phyloP scores from a whole-genome alignment of 192 early-diverging fungal genomes.

The Podila epigama region DNA sequence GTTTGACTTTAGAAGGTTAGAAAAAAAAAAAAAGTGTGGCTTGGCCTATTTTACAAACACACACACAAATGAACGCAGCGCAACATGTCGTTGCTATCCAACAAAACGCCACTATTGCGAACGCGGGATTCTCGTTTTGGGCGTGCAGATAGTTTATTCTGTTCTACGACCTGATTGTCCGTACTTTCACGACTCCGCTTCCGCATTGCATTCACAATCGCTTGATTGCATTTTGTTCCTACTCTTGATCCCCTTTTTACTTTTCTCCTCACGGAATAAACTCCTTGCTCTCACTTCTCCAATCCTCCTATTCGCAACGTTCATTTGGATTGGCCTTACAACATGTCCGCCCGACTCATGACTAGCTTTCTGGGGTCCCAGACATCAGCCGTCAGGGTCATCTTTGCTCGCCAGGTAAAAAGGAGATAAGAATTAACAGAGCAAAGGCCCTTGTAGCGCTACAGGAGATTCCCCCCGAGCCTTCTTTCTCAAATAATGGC shows the following conservation, averaged over 20 bases:
- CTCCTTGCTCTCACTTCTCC: background rate
- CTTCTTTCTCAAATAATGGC: no score
- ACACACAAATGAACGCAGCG: background rate
- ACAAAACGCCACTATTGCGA: background rate
- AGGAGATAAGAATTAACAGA: no score
- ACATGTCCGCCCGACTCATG: background rate
- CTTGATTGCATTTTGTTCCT: no score
- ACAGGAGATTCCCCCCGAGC: no score
- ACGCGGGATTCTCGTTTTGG: background rate
- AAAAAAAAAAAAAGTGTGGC: background rate
- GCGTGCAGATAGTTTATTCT: no score
- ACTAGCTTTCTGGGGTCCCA: background rate
- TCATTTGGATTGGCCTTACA: no score
- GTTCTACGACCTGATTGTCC: no score
- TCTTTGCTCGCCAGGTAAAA: slow-evolving; percentile 1
- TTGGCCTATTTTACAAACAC: background rate
- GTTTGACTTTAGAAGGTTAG: background rate
- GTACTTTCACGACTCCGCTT: background rate
- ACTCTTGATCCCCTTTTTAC: background rate
- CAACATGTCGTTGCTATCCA: no score
- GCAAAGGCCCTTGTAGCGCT: no score
- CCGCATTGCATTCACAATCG: no score
- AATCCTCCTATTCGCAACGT: background rate
- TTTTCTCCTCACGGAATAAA: no score
- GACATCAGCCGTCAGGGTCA: background rate